Evolutionary conservation across 2,329 filamentous ascomycete genomes (phyloP).

Genomic region (Fusarium sambucinum): DNA sequence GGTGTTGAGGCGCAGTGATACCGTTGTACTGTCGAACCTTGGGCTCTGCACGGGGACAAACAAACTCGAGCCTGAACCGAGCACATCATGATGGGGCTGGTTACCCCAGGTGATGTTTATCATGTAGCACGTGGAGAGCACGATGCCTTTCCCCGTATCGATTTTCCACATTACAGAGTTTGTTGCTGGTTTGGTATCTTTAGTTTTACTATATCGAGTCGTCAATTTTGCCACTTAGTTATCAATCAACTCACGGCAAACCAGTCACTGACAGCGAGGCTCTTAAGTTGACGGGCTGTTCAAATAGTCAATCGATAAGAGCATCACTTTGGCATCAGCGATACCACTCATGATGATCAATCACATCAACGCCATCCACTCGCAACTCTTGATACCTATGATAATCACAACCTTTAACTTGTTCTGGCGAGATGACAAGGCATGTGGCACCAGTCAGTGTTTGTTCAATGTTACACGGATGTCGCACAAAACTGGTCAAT

Average conservation of each 20-base stretch:
- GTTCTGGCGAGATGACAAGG: slow-evolving; percentile 3
- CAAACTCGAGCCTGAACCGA: not conserved
- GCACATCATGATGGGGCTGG: not conserved
- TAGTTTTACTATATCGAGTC: slow-evolving; percentile 11
- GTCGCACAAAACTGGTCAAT: slow-evolving; percentile 25
- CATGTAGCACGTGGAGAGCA: not conserved
- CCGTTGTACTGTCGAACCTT: not conserved
- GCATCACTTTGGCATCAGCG: not conserved
- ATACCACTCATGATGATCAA: not conserved
- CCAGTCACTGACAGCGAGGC: too few species aligned
- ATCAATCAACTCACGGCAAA: not conserved
- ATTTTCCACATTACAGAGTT: not conserved
- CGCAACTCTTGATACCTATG: slow-evolving; percentile 2
- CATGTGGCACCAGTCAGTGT: slow-evolving; percentile 39
- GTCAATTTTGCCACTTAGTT: not conserved
- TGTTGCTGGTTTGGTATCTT: slow-evolving; percentile 10
- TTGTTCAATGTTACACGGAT: slow-evolving; percentile 22
- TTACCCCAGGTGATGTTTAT: not conserved
- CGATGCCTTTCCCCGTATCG: not conserved
- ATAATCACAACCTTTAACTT: not conserved
- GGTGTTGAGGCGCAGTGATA: not conserved
- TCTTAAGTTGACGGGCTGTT: too few species aligned
- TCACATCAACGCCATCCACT: not conserved
- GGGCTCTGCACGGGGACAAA: not conserved
- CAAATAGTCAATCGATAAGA: too few species aligned